These are phyloP conservation scores for Fraxinus platypoda DNA, from an alignment of 305 asterid species.

Conservation along the genomic window DNA sequence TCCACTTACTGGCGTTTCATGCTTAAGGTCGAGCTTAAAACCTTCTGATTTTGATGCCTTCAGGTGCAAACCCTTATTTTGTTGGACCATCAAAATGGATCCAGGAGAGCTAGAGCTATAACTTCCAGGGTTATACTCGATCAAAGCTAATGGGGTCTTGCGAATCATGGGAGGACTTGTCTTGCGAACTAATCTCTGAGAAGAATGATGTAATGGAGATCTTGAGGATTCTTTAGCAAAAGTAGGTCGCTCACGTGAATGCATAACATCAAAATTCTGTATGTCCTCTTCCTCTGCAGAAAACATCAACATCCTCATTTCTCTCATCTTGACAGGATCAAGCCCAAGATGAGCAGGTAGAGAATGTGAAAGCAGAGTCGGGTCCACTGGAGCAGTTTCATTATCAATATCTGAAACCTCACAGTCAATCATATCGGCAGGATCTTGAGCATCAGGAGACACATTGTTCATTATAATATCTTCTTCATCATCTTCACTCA, in stretches of 20 bases:
- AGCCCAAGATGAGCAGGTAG: constrained; percentile 97
- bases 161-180: constrained; percentile 51
- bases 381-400: constrained; percentile 41
- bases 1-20: constrained; percentile 59
- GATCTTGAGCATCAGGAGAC: constrained; percentile 54
- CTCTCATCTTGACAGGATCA: constrained; percentile 83
- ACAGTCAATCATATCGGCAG: constrained; percentile 40
- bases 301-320: constrained; percentile 72
- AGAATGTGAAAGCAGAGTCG: constrained; percentile 72
- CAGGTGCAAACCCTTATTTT: constrained; percentile 59
- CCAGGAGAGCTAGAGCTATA: constrained; percentile 64
- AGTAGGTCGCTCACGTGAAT: constrained; percentile 41
- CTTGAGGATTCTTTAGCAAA: constrained; percentile 53
- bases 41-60: constrained; percentile 61
- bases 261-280: constrained; percentile 42
- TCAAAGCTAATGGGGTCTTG: constrained; percentile 83
- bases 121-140: constrained; percentile 71
- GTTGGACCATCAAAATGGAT: constrained; percentile 68
- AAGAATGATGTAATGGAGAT: constrained; percentile 52
- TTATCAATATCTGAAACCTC: constrained; percentile 63
- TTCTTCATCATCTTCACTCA: constrained; percentile 82
- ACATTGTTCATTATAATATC: constrained; percentile 67
- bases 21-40: constrained; percentile 61
- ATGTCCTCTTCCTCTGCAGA: constrained; percentile 59
- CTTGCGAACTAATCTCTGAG: constrained; percentile 36